Base-by-base conservation (phyloP, 2,329 filamentous ascomycete species). In the Talaromyces sp. region DNA sequence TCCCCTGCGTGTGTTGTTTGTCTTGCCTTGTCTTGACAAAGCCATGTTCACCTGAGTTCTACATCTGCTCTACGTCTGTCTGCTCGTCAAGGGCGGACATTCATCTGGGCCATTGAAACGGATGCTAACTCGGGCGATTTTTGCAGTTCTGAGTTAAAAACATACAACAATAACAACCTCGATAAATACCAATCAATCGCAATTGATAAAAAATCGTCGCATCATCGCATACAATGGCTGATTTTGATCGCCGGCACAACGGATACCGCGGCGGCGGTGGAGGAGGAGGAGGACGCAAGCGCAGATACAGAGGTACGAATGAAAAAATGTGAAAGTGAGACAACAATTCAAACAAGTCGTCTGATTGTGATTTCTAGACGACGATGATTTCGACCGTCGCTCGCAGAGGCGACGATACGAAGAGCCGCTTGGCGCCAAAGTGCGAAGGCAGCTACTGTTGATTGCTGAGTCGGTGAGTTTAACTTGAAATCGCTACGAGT, bases 361-460 rank as follows among this genome's bases (percentile, higher is more conserved):
- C 23, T 23, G 23, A 16, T n/a, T 31, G 65, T 86, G 4, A 23
- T 52, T 36, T 36, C 10, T 59, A 62, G 90, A 95, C 67, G 90
- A 95, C 67, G 90, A 96, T 69, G 87, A 92, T 62, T 85, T 87
- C 69, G 89, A 94, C 71, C 74, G 88, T 69, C 86, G 90, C 68
- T 85, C 86, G 30, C 89, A 89, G 73, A 87, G 90, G 65, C 85
- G 90, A 68, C 86, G 90, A 72, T 88, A 88, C 68, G 88, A 94
- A 71, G 87, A 89, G 65, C 89, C 91, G 5, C 80, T 88, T 14
- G 84, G 86, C 34, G 85, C 88, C 56, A 88, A 87, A 65, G 82
- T 96, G 65, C 88, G 91, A 67, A 89, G 89, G 71, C 90, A 94
- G 76, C 83, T 96, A 56, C 81, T 96, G 57, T 83, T 86, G 61